Base-by-base conservation (phyloP, 495 filamentous ascomycete species). In the Pseudotulostoma volvatum region DNA sequence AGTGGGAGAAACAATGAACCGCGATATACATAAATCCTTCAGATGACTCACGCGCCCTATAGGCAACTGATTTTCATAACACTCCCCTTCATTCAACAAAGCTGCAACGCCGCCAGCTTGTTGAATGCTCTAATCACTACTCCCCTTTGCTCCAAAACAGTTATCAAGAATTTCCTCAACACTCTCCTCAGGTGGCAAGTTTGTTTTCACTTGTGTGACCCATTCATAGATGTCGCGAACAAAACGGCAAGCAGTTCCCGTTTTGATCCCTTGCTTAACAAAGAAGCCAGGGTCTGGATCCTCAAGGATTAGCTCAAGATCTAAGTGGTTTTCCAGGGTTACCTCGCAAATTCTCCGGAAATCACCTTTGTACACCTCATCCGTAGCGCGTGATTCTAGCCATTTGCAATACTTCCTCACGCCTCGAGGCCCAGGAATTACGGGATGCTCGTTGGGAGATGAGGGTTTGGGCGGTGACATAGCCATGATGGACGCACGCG, bases 221-320 rank as follows among this genome's bases (percentile, higher is more conserved):
- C 48, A 58, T 1, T 48, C 17, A 5, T 19, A 23, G 43, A 55
- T 58, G 33, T 58, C 51, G 32, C 39, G 18, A 19, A 59, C 47
- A 38, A 59, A 48, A 25, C 50, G 45, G 15, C 44, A 30, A 31
- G 53, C 47, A 41, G 46, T 44, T 28, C 51, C 51, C 17, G 30
- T 44, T 37, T 48, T 56, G 7, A 54, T 44, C n/a, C 51, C 47
- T 16, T 45, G 44, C 9, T 46, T 35, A 14, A 48, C 47, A 18
- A 54, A 54, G 40, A 56, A 54, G 4, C 38, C 42, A 17, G 49
- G 45, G 17, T 59, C 43, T 45, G 45, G 52, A 43, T 56, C 45
- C 17, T 44, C 34, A 25, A 42, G 25, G 17, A 56, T 47, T 40
- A 50, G 53, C 42, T 49, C 42, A 8, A 57, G 43, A 41, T 54